Evolutionary conservation across 768 basidiomycete genomes (phyloP).

Genomic region (Psilocybe cyanescens): DNA sequence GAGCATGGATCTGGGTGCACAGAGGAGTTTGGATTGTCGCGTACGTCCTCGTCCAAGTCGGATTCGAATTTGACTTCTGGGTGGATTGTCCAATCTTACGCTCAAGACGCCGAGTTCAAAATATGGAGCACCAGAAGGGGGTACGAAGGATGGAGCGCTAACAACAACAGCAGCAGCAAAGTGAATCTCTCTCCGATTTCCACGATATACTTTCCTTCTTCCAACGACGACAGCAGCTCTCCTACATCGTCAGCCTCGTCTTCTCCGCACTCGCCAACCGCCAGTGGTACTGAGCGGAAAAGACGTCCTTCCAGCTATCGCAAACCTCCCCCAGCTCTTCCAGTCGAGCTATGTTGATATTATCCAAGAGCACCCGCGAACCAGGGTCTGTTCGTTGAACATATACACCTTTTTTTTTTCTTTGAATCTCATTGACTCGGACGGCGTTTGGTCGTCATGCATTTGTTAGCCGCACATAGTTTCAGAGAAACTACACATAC

Average conservation of each 20-base stretch:
- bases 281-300: constrained; percentile 16
- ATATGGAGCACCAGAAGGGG: constrained; percentile 32
- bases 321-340: constrained; percentile 28
- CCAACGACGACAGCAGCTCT: not conserved
- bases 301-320: constrained; percentile 28
- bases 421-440: too few species aligned
- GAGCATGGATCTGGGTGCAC: constrained; percentile 30
- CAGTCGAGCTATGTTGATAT: constrained; percentile 15
- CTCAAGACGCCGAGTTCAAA: constrained; percentile 23
- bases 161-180: not conserved
- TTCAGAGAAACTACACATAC: not conserved
- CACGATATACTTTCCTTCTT: not conserved
- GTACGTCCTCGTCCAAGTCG: constrained; percentile 5
- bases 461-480: not conserved
- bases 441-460: not conserved
- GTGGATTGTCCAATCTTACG: constrained; percentile 15
- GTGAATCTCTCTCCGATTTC: not conserved
- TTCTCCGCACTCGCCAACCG: not conserved
- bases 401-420: not conserved
- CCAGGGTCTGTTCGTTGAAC: too few species aligned
- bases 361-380: not conserved
- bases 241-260: constrained; percentile 2
- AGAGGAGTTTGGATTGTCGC: constrained; percentile 28
- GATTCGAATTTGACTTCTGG: constrained; percentile 15
- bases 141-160: constrained; percentile 28